Base-by-base conservation (phyloP, 441 rosid species). In the Francoa sonchifolia region DNA sequence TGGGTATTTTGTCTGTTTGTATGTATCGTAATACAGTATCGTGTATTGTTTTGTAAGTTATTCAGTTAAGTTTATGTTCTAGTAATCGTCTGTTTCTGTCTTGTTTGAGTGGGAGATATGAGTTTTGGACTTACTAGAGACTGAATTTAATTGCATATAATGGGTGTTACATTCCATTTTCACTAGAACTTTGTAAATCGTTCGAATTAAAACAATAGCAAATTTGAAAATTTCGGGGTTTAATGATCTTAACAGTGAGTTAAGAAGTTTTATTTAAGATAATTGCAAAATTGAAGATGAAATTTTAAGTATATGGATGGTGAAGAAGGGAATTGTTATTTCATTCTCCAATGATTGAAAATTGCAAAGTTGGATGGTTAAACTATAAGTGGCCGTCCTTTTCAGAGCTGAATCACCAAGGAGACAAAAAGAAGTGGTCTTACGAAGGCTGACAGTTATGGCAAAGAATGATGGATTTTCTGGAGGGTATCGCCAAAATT, bases 401-500 rank as follows among this genome's bases (percentile, higher is more conserved):
- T 39, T 14, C 13, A 23, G 7, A 33, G 15, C 42, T 39, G 40
- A 42, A 23, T 31, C 13, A 28, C 6, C 2, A 34, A 32, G 52
- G 15, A 52, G 22, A 19, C 18, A 42, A 57, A 27, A 20, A 35
- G 39, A 23, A 19, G 47, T 42, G 1, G 15, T 17, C 16, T 21
- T 9, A 6, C 19, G 5, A 27, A 41, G 26, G 27, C 49, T 42
- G 25, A 42, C 54, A 71, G 64, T 52, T 72, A 72, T 81, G 79
- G 67, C 54, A 17, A 73, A 66, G 58, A 71, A 48, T 54, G 77
- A 61, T 47, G 68, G 63, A 33, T 64, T 73, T 44, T 59, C 64
- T 3, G 82, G 78, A 46, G 72, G 68, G 19, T 84, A 68, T 63
- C 59, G 67, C 27, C 59, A 55, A 32, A 74, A 47, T 52, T 15